Evolutionary conservation across 176 grass and related monocot genomes (phyloP), one percentile per base, ranked within the genome.

Genomic region (Melocanna baccifera): DNA sequence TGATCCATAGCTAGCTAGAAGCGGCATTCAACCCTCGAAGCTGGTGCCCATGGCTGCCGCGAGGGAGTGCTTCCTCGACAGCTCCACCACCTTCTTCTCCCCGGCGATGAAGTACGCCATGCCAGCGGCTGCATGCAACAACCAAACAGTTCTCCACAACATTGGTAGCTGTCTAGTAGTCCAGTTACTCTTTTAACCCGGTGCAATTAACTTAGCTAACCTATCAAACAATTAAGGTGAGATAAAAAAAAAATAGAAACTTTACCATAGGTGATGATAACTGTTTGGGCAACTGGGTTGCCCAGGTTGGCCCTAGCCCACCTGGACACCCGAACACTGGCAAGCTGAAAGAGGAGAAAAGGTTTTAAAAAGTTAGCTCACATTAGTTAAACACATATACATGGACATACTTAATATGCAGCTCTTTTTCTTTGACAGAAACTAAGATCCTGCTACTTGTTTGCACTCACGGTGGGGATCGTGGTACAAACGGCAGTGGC

Each of bases 91-190:
- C 63, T 81, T 88, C 80, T 88, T 88, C 18, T 88, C 80, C 3
- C 71, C 79, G 12, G 74, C 86, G 7, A 88, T 83, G 41, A 88
- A 83, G 53, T 83, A 88, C 0, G 85, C 85, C 77, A 66, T 66
- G 9, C 71, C 82, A 66, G 82, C 82, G 41, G 73, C 73, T 76
- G 51, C 11, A 72, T 76, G 51, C 11, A 72, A 14, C n/a, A 8
- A 73, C 51, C 2, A 73, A 30, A 14, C 9, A 43, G 12, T 25
- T 40, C 19, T 73, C 25, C n/a, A 15, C 15, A 3, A 39, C 55
- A 28, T 62, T 14, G 29, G 5, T 3, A 47, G 34, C 34, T 25
- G 9, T 59, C 61, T 63, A 16, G 26, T n/a, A 8, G 20, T 11
- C 61, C 26, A 12, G n/a, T 59, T 20, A 28, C 23, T 18, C 46